Evolutionary conservation across 345 rosid genomes (phyloP).

Genomic region (Leavenworthia alabamica): DNA sequence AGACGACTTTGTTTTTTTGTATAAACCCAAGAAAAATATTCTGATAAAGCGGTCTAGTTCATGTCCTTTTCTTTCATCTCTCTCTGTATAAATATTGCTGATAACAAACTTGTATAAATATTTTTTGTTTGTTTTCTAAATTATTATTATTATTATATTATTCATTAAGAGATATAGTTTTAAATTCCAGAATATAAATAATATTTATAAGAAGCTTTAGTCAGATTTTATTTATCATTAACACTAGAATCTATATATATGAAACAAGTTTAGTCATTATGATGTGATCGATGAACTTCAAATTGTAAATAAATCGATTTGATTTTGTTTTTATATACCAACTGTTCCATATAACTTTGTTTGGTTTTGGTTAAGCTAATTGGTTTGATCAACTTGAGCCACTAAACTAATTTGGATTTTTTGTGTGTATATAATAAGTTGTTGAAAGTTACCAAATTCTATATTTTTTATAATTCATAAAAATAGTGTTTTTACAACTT

Average conservation of each 20-base stretch:
- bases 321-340: not conserved
- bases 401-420: not conserved
- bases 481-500: not conserved
- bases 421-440: not conserved
- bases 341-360: slow-evolving; percentile 11
- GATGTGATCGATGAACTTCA: slow-evolving; percentile 1
- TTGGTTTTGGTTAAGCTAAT: not conserved
- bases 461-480: not conserved
- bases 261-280: not conserved
- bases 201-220: not conserved
- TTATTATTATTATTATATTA: slow-evolving; percentile 6
- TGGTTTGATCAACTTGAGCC: not conserved
- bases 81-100: slow-evolving; percentile 16
- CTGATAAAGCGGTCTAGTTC: slow-evolving; percentile 47
- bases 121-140: slow-evolving; percentile 20
- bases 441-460: not conserved
- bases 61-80: slow-evolving; percentile 34
- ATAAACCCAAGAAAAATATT: slow-evolving; percentile 28
- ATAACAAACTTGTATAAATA: slow-evolving; percentile 31
- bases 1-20: slow-evolving; percentile 27
- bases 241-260: not conserved
- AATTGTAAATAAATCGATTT: not conserved
- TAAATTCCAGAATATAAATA: slow-evolving; percentile 7
- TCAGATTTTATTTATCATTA: not conserved
- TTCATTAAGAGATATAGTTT: not conserved